These are phyloP conservation scores for Calonectria pseudoturangicola DNA, from an alignment of 2,329 filamentous ascomycete genomes.

Conservation along the genomic window DNA sequence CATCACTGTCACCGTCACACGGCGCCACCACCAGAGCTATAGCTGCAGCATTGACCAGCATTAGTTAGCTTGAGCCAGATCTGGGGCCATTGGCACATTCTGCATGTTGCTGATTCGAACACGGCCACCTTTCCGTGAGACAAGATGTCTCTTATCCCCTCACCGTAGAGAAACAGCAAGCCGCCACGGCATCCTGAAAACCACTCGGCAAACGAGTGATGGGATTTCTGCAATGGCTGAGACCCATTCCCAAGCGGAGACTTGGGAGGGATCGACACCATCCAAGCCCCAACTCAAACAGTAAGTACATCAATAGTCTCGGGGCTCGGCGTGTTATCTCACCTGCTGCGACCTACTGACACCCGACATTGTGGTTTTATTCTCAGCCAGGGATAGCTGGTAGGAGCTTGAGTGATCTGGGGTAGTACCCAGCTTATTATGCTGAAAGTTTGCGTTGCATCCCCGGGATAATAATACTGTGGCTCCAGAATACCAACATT, in stretches of 20 bases:
- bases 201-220: not conserved
- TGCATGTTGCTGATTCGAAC: conserved; percentile 40
- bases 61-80: conserved; percentile 45
- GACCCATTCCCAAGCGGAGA: conserved; percentile 18
- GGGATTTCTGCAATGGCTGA: conserved; percentile 12
- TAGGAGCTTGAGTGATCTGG: conserved; percentile 28
- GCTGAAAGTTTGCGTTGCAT: conserved; percentile 17
- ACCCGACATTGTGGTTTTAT: conserved; percentile 3
- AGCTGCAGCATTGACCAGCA: conserved; percentile 46
- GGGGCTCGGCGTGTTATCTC: conserved; percentile 14
- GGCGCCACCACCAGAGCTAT: conserved; percentile 43
- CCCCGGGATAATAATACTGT: not conserved
- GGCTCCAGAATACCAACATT: not conserved
- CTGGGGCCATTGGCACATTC: conserved; percentile 34
- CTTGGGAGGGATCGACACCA: conserved; percentile 13
- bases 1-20: conserved; percentile 43
- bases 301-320: conserved; percentile 4
- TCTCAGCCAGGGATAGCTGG: conserved; percentile 9
- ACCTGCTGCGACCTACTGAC: not conserved
- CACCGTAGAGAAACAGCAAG: conserved; percentile 21
- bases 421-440: conserved; percentile 30
- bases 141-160: conserved; percentile 43
- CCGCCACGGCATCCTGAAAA: conserved; percentile 28
- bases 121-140: conserved; percentile 27
- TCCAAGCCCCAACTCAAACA: not conserved